These are phyloP conservation scores for Lachancea nothofagi DNA, from an alignment of 805 yeast genomes.

Conservation along the genomic window DNA sequence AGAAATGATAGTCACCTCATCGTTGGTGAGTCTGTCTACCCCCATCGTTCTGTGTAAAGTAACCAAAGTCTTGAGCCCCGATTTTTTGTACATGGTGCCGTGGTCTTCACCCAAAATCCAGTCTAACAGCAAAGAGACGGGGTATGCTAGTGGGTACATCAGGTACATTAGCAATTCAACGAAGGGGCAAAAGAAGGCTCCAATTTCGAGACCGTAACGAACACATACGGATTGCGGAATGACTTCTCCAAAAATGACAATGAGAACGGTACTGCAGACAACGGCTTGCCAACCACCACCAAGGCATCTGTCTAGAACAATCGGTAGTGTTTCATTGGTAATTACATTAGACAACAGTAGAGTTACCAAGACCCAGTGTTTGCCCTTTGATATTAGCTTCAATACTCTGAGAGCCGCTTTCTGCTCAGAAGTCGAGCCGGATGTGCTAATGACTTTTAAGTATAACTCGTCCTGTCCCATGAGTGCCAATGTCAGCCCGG, in stretches of 20 bases:
- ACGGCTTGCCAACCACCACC: constrained; percentile 99
- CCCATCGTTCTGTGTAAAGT: constrained; percentile 93
- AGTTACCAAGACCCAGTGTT: constrained; percentile 95
- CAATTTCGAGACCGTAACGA: constrained; percentile 85
- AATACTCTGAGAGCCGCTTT: constrained; percentile 68
- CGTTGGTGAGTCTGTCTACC: constrained; percentile 85
- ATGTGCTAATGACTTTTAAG: constrained; percentile 78
- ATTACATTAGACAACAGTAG: constrained; percentile 79
- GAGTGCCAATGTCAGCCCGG: constrained; percentile 87
- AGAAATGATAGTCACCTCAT: constrained; percentile 91
- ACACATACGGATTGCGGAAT: constrained; percentile 94
- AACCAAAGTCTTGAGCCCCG: constrained; percentile 89
- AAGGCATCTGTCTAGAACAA: constrained; percentile 82
- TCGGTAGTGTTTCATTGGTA: constrained; percentile 91
- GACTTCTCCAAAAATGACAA: constrained; percentile 92
- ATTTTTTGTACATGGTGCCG: constrained; percentile 88
- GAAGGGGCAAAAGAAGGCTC: constrained; percentile 86
- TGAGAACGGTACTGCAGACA: constrained; percentile 83
- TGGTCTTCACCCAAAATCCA: constrained; percentile 87
- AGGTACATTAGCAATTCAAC: constrained; percentile 78
- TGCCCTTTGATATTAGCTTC: constrained; percentile 67
- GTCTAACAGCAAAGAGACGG: constrained; percentile 78
- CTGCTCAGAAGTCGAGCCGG: constrained; percentile 74
- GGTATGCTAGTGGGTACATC: constrained; percentile 90
- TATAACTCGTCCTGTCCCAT: constrained; percentile 99